Percentiles rank a stretch among this genome's conserved stretches.
Evolutionary conservation across 495 filamentous ascomycete species (phyloP).

Genomic region (Neurospora tetrasperma): DNA sequence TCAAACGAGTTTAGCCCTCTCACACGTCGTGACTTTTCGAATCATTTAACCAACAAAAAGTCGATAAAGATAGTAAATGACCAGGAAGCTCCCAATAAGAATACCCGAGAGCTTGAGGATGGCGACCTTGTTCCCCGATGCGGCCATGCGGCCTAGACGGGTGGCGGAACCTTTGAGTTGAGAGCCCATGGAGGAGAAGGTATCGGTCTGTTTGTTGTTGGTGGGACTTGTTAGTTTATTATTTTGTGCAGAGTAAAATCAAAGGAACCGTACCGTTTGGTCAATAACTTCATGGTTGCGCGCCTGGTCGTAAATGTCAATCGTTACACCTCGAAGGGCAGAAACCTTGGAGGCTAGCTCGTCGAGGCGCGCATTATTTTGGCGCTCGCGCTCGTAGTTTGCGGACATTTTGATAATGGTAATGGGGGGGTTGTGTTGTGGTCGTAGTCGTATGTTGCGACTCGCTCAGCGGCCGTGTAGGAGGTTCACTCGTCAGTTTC

Average conservation of each 20-base stretch:
- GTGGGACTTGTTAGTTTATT: not conserved
- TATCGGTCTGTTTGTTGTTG: slow-evolving; percentile 32
- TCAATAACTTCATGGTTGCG: slow-evolving; percentile 79
- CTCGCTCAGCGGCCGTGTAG: not conserved
- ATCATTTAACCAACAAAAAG: not conserved
- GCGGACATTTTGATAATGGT: slow-evolving; percentile 59
- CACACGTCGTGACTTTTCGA: not conserved
- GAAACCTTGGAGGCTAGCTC: slow-evolving; percentile 85
- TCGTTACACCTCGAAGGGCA: slow-evolving; percentile 88
- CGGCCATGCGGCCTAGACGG: slow-evolving; percentile 86
- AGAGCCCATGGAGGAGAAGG: slow-evolving; percentile 49
- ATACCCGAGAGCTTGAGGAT: slow-evolving; percentile 84
- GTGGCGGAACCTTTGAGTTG: slow-evolving; percentile 75
- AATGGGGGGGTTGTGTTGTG: not conserved
- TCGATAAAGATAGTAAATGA: slow-evolving; percentile 54
- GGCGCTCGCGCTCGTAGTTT: slow-evolving; percentile 87
- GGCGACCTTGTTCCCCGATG: slow-evolving; percentile 79
- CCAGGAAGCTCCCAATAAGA: slow-evolving; percentile 58
- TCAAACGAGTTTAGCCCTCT: not conserved
- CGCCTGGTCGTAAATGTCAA: slow-evolving; percentile 95
- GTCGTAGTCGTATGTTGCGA: not conserved
- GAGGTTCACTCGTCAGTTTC: not conserved
- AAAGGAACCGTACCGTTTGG: slow-evolving; percentile 51
- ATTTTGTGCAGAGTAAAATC: not conserved
- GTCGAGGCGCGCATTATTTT: slow-evolving; percentile 92